These are phyloP conservation scores for Metschnikowia lachancei DNA, from an alignment of 805 yeast genomes.

Conservation along the genomic window DNA sequence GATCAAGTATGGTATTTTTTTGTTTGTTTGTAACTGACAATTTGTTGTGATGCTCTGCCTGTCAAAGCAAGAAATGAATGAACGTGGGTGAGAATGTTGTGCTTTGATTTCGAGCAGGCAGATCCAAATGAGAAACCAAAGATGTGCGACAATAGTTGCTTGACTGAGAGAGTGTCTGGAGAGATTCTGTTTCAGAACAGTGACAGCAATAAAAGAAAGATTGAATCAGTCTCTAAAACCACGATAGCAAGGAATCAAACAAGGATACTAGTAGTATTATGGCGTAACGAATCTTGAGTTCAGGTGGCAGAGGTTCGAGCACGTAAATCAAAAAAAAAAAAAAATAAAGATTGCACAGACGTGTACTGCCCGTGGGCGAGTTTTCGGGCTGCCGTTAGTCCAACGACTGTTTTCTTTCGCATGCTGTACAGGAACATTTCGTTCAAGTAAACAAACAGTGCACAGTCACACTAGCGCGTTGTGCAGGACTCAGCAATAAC, in stretches of 20 bases:
- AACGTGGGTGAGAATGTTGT: constrained; percentile 4
- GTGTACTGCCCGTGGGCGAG: constrained; percentile 8
- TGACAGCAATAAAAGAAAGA: not conserved
- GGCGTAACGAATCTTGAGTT: not conserved
- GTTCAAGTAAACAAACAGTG: constrained; percentile 7
- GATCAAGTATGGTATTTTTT: not conserved
- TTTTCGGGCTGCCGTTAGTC: not conserved
- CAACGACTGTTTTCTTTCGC: not conserved
- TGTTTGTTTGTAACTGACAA: not conserved
- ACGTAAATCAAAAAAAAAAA: constrained; percentile 1
- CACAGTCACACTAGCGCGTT: constrained; percentile 4
- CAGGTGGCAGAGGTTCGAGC: not conserved
- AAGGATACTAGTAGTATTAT: not conserved
- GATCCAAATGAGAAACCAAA: constrained; percentile 4
- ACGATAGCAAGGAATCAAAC: not conserved
- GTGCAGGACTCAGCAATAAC: constrained; percentile 3
- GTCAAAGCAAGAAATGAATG: constrained; percentile 3
- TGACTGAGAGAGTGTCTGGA: not conserved
- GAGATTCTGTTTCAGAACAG: not conserved
- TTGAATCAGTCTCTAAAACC: not conserved
- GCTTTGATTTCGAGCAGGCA: constrained; percentile 8
- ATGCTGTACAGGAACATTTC: not conserved
- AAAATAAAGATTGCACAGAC: constrained; percentile 5
- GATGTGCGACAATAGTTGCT: constrained; percentile 1
- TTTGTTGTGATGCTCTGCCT: not conserved